Evolutionary conservation across 2,329 filamentous ascomycete species (phyloP), one percentile per base, ranked within the genome.

Genomic region (Ceratocystis variospora): DNA sequence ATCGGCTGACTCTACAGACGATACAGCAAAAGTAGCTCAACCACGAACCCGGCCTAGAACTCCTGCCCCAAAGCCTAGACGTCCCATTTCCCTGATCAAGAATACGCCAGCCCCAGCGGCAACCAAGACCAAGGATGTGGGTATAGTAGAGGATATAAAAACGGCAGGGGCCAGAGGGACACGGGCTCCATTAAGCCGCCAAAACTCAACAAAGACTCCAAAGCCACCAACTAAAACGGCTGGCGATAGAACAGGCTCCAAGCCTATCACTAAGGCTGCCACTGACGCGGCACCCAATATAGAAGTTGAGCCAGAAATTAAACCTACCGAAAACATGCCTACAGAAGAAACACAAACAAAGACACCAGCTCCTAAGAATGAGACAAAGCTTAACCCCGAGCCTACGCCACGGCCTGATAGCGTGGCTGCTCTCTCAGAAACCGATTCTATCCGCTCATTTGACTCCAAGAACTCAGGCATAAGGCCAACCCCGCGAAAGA

Each of bases 81-180:
- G 63, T 15, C 59, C 66, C n/a, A 65, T 65, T 28, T 65, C 63
- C 37, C 66, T 65, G 2, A 65, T 65, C 59, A 66, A 68, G 33
- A 69, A 67, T 46, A 67, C 66, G 19, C 66, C 61, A 59, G 65
- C 48, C 8, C 46, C 45, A 8, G 62, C 7, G 12, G 6, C n/a
- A 22, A 22, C 28, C 8, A 63, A 48, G 48, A 15, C 31, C 19
- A 62, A 63, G 31, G 33, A 48, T n/a, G 44, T 61, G 7, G 33
- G n/a, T 4, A 5, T 19, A 15, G 5, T 19, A 7, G 50, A 61
- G 33, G 19, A 28, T 8, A 5, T 33, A 8, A 62, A 66, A 17
- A 45, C 41, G 28, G 22, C 61, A 48, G 41, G 7, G 19, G 37
- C 48, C 5, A 37, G 22, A n/a, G 65, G 59, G 12, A 22, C 22